Evolutionary conservation across 768 basidiomycete species (phyloP), one percentile per base, ranked within the genome.

Genomic region (Mycena amicta): DNA sequence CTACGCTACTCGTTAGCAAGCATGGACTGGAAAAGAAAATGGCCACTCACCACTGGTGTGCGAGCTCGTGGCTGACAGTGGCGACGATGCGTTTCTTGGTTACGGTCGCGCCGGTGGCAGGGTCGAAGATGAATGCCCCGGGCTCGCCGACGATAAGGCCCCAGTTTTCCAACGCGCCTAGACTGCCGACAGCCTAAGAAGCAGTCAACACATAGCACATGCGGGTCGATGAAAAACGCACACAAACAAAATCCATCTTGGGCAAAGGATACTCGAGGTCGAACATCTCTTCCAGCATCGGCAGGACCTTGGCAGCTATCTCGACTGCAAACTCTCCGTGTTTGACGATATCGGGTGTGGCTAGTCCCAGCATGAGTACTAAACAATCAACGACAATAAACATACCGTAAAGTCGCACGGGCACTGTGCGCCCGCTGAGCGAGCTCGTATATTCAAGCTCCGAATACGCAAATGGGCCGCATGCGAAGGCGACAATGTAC

Each of bases 221-320:
- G 45, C 3, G 8, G 8, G 6, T 29, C 4, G 20, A 30, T 8
- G 15, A 3, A 88, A 88, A 61, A 88, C 88, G 50, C 77, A 78
- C 3, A 80, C 77, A 50, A 85, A 90, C 73, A 2, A 88, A 87
- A 67, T 91, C 89, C 53, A 90, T 77, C 73, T 90, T 91, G 12
- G 88, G 85, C n/a, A 90, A 76, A 6, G 89, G 88, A 67, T 83
- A 90, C 56, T 85, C 83, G 60, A 91, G 78, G 60, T 88, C 82
- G 63, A 90, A 90, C 60, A 89, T 78, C 63, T 81, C 69, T 71
- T 90, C 89, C 69, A 88, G 88, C 25, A 86, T 63, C 3, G 88
- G 87, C 26, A 89, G 71, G 3, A 84, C 82, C 39, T 71, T 75
- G 2, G 75, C 74, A 69, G 83, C 88, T 59, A 89, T 79, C 57